Base-by-base conservation (phyloP, 2,329 filamentous ascomycete genomes). In the Bertia moriformis region DNA sequence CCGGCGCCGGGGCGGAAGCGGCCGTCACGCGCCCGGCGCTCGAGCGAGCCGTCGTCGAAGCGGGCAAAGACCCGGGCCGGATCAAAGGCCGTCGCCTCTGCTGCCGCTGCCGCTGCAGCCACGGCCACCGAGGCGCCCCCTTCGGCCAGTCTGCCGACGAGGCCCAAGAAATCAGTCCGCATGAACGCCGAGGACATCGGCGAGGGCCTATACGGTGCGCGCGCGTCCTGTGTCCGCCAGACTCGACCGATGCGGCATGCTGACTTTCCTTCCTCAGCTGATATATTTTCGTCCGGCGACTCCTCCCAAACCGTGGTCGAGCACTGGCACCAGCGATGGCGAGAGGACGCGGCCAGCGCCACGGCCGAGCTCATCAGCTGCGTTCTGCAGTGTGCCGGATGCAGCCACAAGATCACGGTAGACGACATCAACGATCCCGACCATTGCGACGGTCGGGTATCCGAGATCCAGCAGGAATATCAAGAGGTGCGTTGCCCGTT, bases 401-500 rank as follows among this genome's bases (percentile, higher is more conserved):
- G 88, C 55, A 75, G 85, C 40, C 67, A 84, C 40, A 72, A 82
- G 47, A 74, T 98, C 40, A 82, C 79, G 7, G 71, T 74, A 29
- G 78, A 91, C 53, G 87, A 96, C 54, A 84, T 95, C 45, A 77
- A 80, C 46, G 89, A 98, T 54, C 77, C 86, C 4, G 91, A 98
- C 54, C 87, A 91, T 51, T 84, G 81, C 37, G 75, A 83, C 14
- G 78, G 77, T 51, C 78, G 78, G 51, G 64, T 98, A 36, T 67
- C 71, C 17, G 88, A 96, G 49, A 67, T 98, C n/a, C 85, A 95
- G 57, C 79, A 83, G 44, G 77, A 88, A 44, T 93, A 88, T 53
- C 81, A 91, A 57, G 76, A 83, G 54, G 82, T 85, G 7, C 14
- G 17, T n/a, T n/a, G n/a, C n/a, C n/a, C n/a, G n/a, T n/a, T n/a